Evolutionary conservation across 768 basidiomycete genomes (phyloP).

Genomic region (Termitomyces sp.): DNA sequence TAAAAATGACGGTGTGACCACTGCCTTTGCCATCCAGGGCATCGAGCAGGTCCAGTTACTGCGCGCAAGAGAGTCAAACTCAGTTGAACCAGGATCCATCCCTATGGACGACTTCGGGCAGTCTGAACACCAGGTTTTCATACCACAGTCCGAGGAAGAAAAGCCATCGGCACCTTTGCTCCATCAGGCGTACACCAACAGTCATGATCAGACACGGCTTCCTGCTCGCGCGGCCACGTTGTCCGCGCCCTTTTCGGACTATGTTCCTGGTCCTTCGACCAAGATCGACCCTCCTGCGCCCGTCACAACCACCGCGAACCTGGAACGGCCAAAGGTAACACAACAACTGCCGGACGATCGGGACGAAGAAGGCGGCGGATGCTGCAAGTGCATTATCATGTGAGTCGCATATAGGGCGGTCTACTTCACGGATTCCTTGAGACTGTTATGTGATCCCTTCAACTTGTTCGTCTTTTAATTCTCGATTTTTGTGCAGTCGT

Average conservation of each 20-base stretch:
- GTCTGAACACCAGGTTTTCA: conserved; percentile 17
- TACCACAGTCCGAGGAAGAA: conserved; percentile 17
- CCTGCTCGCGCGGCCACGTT: conserved; percentile 37
- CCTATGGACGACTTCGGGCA: conserved; percentile 66
- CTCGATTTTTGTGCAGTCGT: conserved; percentile 6
- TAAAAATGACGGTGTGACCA: background rate
- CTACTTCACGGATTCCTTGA: background rate
- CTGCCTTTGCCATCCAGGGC: background rate
- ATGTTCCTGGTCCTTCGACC: conserved; percentile 28
- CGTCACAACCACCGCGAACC: conserved; percentile 13
- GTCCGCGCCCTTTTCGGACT: conserved; percentile 62
- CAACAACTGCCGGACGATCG: conserved; percentile 41
- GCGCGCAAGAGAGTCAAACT: too few species aligned
- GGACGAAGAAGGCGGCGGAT: conserved; percentile 49
- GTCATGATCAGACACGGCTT: conserved; percentile 21
- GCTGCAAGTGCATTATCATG: conserved; percentile 85
- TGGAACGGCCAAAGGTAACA: conserved; percentile 16
- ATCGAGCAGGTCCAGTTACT: background rate
- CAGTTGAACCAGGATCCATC: conserved; percentile 35
- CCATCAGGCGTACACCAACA: conserved; percentile 10
- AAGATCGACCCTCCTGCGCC: conserved; percentile 14
- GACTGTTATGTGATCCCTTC: conserved; percentile 6
- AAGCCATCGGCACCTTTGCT: conserved; percentile 14
- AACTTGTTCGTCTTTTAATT: conserved; percentile 5
- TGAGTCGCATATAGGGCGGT: conserved; percentile 29